Evolutionary conservation across 2,329 filamentous ascomycete species (phyloP), one percentile per base, ranked within the genome.

Genomic region (Zarea fungicola): DNA sequence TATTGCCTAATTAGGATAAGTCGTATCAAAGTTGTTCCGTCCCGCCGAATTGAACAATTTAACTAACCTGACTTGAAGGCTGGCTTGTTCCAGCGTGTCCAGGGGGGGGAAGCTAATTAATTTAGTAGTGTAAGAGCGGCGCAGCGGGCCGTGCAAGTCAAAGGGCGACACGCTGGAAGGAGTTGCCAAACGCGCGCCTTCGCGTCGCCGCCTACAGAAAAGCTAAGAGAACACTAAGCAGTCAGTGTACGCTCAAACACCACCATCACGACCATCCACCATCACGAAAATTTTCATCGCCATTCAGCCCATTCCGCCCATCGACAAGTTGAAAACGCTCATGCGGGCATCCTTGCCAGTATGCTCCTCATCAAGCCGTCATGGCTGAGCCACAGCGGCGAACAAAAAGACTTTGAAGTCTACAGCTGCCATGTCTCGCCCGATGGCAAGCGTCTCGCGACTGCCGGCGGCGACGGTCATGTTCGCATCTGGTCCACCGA

Each of bases 401-500:
- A 99, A 74, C 89, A 95, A 67, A 97, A 96, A 65, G 91, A 97
- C 66, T 95, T 95, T 64, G 93, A 99, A 71, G 92, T 97, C 57
- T 99, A 97, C 74, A 96, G 89, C 72, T 97, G 92, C 68, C 89
- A 97, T 75, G 84, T 99, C 56, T 99, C 93, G 23, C 89, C 93
- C 13, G 93, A 99, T 71, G 93, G 92, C 57, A 85, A 83, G 63
- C 83, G 93, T 56, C 79, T 99, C 50, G 93, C 92, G 42, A 97
- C 93, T 18, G 93, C 92, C 54, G 93, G 91, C 60, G 92, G 93
- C 78, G 93, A 99, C 76, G 92, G 93, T 63, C 89, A 96, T 66
- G 93, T 99, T 53, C 87, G 95, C 55, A 88, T 99, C 60, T 99
- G 93, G 93, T 96, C 92, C 19, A 96, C 89, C 51, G 92, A 97